Evolutionary conservation across 2,329 filamentous ascomycete genomes (phyloP), one percentile per base, ranked within the genome.

Genomic region (Fusarium redolens): DNA sequence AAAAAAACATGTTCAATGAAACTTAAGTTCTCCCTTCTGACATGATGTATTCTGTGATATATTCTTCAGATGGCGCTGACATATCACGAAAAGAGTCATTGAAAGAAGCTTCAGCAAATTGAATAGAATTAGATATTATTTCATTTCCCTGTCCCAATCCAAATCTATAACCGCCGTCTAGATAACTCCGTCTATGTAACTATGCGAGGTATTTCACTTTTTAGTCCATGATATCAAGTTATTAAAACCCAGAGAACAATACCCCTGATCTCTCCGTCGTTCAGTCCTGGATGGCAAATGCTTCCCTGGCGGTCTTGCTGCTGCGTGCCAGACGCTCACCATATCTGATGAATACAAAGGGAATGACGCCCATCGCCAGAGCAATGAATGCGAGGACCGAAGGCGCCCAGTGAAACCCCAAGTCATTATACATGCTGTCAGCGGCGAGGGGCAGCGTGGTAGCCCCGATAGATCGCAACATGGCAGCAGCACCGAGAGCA

Each of bases 401-500:
- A 3, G 80, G 79, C 9, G 80, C 80, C 80, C 80, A 82, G 60
- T 82, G 80, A 12, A 81, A 71, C 7, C 80, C 80, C 5, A 82
- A 55, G 50, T 74, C 65, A 14, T 55, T 44, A 54, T 82, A 82
- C 80, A 82, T 82, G 40, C 72, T 72, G 14, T 73, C 62, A 4
- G 80, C 77, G 10, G 79, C 79, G 22, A 82, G 73, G n/a, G 80
- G 80, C 18, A 82, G 66, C 11, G 79, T 65, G 11, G 81, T 75
- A 6, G 80, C 80, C 25, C 79, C 79, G 31, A 80, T 74, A 22
- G 80, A 81, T 13, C 80, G 77, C 18, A 77, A 78, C 75, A 78
- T 79, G 35, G 79, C 79, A 15, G 80, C 76, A 4, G 81, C 81
- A 3, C 79, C 81, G 8, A 79, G 78, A 3, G 80, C 80, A n/a